Conservation (phyloP, 441 rosid species). For the Populus tomentosa region DNA sequence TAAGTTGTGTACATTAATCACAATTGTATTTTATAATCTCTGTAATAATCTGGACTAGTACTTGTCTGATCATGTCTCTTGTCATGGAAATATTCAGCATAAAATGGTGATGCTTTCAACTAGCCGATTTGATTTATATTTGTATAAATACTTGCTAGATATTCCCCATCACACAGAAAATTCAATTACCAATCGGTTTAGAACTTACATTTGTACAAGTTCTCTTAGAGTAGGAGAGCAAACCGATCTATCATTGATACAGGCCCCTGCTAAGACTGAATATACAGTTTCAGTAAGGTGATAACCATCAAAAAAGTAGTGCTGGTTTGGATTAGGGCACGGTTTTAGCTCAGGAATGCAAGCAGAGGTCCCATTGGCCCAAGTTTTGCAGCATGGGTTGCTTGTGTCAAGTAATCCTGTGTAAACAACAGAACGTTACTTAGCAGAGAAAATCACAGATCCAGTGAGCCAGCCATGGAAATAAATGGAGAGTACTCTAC, state of each 20-base stretch:
- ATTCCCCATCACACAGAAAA: no score
- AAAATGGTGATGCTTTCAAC: not conserved
- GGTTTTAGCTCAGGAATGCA: slow-evolving; percentile 37
- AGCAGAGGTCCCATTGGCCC: slow-evolving; percentile 41
- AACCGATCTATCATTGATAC: slow-evolving; percentile 21
- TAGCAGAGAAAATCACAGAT: not conserved
- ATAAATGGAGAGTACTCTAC: slow-evolving; percentile 1
- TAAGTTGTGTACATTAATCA: slow-evolving; percentile 25
- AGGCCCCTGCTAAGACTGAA: slow-evolving; percentile 27
- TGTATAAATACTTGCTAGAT: not conserved
- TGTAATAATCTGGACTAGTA: no score
- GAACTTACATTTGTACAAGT: slow-evolving; percentile 17
- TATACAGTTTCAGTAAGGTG: slow-evolving; percentile 34
- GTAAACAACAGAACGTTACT: no score
- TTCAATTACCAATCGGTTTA: no score
- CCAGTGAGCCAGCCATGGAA: not conserved
- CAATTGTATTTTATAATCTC: not conserved
- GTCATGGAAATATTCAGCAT: no score
- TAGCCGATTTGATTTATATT: not conserved
- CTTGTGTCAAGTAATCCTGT: slow-evolving; percentile 31
- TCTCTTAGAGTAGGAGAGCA: slow-evolving; percentile 30
- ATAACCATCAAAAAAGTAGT: slow-evolving; percentile 44
- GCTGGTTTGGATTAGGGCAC: slow-evolving; percentile 21
- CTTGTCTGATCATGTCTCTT: no score
- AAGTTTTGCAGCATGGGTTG: slow-evolving; percentile 44